These are phyloP conservation scores for Phialophora verrucosa DNA, from an alignment of 2,329 filamentous ascomycete genomes.

Conservation along the genomic window DNA sequence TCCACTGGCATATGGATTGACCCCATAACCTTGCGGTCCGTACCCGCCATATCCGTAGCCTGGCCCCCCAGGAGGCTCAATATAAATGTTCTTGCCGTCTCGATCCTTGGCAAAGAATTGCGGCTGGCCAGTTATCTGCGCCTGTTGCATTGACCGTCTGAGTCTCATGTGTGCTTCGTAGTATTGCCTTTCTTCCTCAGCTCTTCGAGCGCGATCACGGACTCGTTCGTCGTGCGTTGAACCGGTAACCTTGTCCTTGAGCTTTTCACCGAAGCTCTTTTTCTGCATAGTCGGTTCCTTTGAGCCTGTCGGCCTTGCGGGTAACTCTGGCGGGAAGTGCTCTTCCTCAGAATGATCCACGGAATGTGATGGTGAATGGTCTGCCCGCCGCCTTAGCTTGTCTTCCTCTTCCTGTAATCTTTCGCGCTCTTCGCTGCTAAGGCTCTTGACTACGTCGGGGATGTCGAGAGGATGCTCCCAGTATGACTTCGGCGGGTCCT, in stretches of 20 bases:
- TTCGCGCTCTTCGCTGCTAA: constrained; percentile 58
- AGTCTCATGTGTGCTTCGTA: constrained; percentile 60
- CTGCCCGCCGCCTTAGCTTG: constrained; percentile 41
- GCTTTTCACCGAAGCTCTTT: constrained; percentile 58
- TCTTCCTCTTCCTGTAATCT: constrained; percentile 47
- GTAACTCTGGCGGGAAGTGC: constrained; percentile 34
- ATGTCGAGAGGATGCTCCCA: constrained; percentile 69
- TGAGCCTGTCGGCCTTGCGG: constrained; percentile 26
- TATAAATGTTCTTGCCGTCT: constrained; percentile 62
- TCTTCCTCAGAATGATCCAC: constrained; percentile 36
- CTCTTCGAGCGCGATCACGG: constrained; percentile 53
- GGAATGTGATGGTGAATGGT: constrained; percentile 8
- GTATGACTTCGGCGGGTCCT: constrained; percentile 61
- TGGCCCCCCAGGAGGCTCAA: constrained; percentile 58
- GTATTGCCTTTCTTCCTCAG: constrained; percentile 56
- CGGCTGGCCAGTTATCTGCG: constrained; percentile 61
- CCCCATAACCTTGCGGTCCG: constrained; percentile 42
- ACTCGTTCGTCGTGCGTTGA: constrained; percentile 63
- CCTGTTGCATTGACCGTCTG: constrained; percentile 57
- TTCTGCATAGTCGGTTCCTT: constrained; percentile 40
- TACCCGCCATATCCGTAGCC: constrained; percentile 33
- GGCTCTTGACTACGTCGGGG: constrained; percentile 56
- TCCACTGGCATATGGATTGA: constrained; percentile 54
- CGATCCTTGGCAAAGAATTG: constrained; percentile 61
- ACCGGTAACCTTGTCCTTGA: constrained; percentile 65